Evolutionary conservation across 768 basidiomycete genomes (phyloP).

Genomic region (Hygrophoropsis aurantiaca): DNA sequence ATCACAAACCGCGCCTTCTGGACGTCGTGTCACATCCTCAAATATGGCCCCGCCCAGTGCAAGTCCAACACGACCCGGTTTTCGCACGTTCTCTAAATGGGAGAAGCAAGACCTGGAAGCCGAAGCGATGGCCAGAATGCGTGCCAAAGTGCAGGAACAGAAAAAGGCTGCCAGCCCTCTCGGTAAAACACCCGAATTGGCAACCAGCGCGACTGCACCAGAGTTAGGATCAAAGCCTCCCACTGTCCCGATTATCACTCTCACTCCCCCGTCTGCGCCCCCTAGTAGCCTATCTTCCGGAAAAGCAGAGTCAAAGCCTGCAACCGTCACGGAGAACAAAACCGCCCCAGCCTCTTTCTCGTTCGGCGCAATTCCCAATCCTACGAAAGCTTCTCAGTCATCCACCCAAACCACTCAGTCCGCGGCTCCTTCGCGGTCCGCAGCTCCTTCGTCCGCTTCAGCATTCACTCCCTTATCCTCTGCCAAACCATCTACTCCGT

Average conservation of each 20-base stretch:
- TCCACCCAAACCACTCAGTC: not conserved
- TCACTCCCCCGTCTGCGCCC: conserved; percentile 20
- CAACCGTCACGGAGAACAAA: conserved; percentile 14
- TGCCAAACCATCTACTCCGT: not conserved
- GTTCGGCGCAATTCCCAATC: conserved; percentile 6
- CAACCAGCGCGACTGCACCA: conserved; percentile 22
- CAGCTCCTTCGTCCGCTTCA: conserved; percentile 26
- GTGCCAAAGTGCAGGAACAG: conserved; percentile 49
- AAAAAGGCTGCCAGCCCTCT: conserved; percentile 38
- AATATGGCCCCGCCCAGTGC: conserved; percentile 37
- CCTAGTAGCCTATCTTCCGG: conserved; percentile 4
- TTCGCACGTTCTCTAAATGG: conserved; percentile 70
- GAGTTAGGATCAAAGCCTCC: conserved; percentile 18
- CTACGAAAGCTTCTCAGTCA: conserved; percentile 9
- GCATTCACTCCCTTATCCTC: conserved; percentile 22
- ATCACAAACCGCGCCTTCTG: conserved; percentile 29
- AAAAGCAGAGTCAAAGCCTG: conserved; percentile 9
- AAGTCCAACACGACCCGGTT: conserved; percentile 50
- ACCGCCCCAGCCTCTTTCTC: conserved; percentile 12
- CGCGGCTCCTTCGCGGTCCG: conserved; percentile 18
- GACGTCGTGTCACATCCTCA: conserved; percentile 45
- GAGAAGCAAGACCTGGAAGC: conserved; percentile 87
- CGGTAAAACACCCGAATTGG: conserved; percentile 34
- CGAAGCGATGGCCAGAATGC: conserved; percentile 70
- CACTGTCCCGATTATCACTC: conserved; percentile 26